Evolutionary conservation across 176 grass and related monocot species (phyloP).

Genomic region (Aegilops sharonensis): DNA sequence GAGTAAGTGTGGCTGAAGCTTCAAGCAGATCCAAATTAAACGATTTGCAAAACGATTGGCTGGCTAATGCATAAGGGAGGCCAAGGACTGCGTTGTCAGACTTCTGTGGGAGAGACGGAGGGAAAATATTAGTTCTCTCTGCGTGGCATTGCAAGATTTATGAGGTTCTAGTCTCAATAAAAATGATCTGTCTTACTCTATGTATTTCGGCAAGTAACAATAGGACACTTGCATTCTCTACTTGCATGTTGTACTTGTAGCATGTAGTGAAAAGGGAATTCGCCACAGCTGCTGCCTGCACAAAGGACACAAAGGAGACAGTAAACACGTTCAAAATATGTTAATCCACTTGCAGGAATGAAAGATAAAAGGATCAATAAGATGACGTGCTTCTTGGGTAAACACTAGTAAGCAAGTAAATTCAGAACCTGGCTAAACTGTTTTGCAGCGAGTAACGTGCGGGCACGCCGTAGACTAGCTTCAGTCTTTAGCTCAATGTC

Average conservation of each 20-base stretch:
- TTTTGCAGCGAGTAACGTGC: conserved; percentile 86
- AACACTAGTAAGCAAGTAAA: conserved; percentile 11
- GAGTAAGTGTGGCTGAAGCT: conserved; percentile 75
- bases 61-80: conserved; percentile 80
- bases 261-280: conserved; percentile 86
- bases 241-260: conserved; percentile 95
- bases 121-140: conserved; percentile 15
- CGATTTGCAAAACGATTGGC: conserved; percentile 86
- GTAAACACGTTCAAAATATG: too few relatives aligned
- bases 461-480: conserved; percentile 71
- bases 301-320: conserved; percentile 25
- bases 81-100: conserved; percentile 75
- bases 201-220: conserved; percentile 93
- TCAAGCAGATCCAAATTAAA: conserved; percentile 95
- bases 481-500: conserved; percentile 93
- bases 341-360: too few relatives aligned
- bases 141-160: background rate
- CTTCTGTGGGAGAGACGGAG: conserved; percentile 44
- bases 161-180: background rate
- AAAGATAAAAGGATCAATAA: too few relatives aligned
- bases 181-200: conserved; percentile 47
- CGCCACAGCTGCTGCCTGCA: conserved; percentile 79
- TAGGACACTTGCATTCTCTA: conserved; percentile 96
- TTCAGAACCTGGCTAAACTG: conserved; percentile 80
- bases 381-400: too few relatives aligned